These are phyloP conservation scores for Phanerodontia chrysosporium DNA, from an alignment of 768 basidiomycete species.

Conservation along the genomic window DNA sequence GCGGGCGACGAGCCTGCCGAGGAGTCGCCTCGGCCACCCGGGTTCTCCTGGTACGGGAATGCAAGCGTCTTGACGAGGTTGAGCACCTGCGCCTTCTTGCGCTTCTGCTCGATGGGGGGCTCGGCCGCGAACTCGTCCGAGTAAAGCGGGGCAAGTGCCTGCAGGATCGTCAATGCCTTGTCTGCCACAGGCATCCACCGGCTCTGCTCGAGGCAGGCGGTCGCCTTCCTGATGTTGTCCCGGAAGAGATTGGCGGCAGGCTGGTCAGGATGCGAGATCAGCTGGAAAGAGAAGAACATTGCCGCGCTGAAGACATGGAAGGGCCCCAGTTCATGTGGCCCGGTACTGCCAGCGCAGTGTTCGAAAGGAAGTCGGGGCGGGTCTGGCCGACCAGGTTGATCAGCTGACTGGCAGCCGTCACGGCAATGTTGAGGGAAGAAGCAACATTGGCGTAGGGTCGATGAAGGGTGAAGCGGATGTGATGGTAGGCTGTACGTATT, in stretches of 20 bases:
- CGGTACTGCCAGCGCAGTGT: slow-evolving; percentile 64
- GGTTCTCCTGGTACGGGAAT: slow-evolving; percentile 76
- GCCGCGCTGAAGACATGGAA: slow-evolving; percentile 84
- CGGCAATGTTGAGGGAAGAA: slow-evolving; percentile 64
- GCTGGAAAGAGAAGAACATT: slow-evolving; percentile 90
- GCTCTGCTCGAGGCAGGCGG: slow-evolving; percentile 60
- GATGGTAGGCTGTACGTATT: slow-evolving; percentile 71
- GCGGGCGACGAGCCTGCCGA: slow-evolving; percentile 12
- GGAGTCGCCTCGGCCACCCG: slow-evolving; percentile 28
- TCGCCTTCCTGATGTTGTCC: slow-evolving; percentile 66
- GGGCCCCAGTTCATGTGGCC: slow-evolving; percentile 82
- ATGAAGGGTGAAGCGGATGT: slow-evolving; percentile 83
- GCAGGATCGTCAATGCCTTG: slow-evolving; percentile 68
- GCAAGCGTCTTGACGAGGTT: slow-evolving; percentile 70
- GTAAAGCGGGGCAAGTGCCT: slow-evolving; percentile 71
- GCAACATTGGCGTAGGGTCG: slow-evolving; percentile 58
- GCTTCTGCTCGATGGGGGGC: slow-evolving; percentile 48
- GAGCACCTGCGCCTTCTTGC: slow-evolving; percentile 56
- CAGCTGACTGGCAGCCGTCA: slow-evolving; percentile 71
- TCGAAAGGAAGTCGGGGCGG: slow-evolving; percentile 62
- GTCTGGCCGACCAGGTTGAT: slow-evolving; percentile 75
- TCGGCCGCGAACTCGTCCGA: slow-evolving; percentile 54
- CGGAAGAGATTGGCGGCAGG: slow-evolving; percentile 76
- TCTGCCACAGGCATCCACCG: slow-evolving; percentile 66
- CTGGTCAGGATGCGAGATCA: slow-evolving; percentile 76